Percentiles rank a stretch among this genome's conserved stretches.
Evolutionary conservation across 257 asterid genomes (phyloP).

Genomic region (Solanum sitiens): DNA sequence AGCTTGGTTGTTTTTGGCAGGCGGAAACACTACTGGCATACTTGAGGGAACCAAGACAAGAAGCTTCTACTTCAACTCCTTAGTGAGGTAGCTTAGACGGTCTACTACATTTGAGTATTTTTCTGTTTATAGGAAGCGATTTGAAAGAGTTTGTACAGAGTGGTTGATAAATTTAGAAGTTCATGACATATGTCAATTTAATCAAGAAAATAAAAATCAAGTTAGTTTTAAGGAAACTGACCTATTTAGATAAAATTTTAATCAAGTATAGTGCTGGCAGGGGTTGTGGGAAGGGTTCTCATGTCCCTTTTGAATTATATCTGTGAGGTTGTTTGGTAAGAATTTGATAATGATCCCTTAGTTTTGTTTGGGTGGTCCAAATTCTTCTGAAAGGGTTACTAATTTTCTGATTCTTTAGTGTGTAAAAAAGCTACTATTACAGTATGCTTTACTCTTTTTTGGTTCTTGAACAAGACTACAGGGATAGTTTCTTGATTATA

Average conservation of each 20-base stretch:
- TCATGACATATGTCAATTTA: slow-evolving; percentile 2
- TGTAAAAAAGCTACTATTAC: background rate
- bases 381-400: slow-evolving; percentile 22
- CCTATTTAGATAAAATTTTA: slow-evolving; percentile 21
- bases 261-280: slow-evolving; percentile 5
- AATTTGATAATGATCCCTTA: slow-evolving; percentile 33
- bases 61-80: slow-evolving; percentile 67
- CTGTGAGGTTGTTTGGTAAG: slow-evolving; percentile 14
- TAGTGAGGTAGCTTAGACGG: slow-evolving; percentile 20
- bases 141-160: slow-evolving; percentile 52
- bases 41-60: slow-evolving; percentile 93
- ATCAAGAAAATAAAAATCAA: slow-evolving; percentile 2
- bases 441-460: background rate
- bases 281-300: slow-evolving; percentile 8
- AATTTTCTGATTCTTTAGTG: background rate
- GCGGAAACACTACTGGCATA: slow-evolving; percentile 84
- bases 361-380: slow-evolving; percentile 47
- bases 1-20: slow-evolving; percentile 34
- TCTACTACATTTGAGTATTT: slow-evolving; percentile 23
- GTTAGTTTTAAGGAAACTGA: slow-evolving; percentile 39
- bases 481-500: background rate
- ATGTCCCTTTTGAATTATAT: slow-evolving; percentile 12
- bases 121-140: slow-evolving; percentile 35
- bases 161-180: slow-evolving; percentile 29
- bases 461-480: background rate